Base-by-base conservation (phyloP, 441 rosid species). In the Pelargonium citronellum region DNA sequence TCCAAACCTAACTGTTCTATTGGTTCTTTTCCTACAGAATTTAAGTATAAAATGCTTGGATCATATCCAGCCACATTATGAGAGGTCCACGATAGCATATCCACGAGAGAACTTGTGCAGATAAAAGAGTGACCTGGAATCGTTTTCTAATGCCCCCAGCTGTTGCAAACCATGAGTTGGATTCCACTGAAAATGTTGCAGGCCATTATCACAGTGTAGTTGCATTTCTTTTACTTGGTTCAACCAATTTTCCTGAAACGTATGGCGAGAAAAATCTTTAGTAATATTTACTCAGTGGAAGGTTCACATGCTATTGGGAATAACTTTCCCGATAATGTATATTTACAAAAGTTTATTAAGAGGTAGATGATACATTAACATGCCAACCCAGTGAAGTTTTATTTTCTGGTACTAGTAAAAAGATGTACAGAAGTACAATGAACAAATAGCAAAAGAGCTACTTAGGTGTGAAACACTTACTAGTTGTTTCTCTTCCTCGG, bases 401-500 rank as follows among this genome's bases (percentile, higher is more conserved):
- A 1, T 2, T 51, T 37, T 34, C 5, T 34, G 2, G 39, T 34
- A 34, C 39, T 34, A 34, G 43, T 37, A 37, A 37, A 37, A 37
- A 37, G 8, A 37, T 37, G 8, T 37, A 37, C 8, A 37, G 1
- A 37, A n/a, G 15, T 12, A 51, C 16, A 51, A 51, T 51, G 57
- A 46, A 20, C 30, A 7, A 58, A 17, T 20, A 17, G 27, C 12
- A 60, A 60, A 17, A 20, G n/a, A 49, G 16, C 19, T 20, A 7
- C 2, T 8, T 39, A 49, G 16, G 55, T 0, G 13, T 10, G 34
- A 57, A 17, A 1, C 24, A 86, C 97, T 79, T 80, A 91, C 99
- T 72, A 94, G 84, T 68, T 87, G 89, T 77, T 78, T 82, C 83
- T 94, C 91, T 81, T 91, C 97, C 78, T 86, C 92, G 16, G 72